Evolutionary conservation across 352 stramenopile species (phyloP), one percentile per base, ranked within the genome.

Genomic region (Phytopythium helicoides): DNA sequence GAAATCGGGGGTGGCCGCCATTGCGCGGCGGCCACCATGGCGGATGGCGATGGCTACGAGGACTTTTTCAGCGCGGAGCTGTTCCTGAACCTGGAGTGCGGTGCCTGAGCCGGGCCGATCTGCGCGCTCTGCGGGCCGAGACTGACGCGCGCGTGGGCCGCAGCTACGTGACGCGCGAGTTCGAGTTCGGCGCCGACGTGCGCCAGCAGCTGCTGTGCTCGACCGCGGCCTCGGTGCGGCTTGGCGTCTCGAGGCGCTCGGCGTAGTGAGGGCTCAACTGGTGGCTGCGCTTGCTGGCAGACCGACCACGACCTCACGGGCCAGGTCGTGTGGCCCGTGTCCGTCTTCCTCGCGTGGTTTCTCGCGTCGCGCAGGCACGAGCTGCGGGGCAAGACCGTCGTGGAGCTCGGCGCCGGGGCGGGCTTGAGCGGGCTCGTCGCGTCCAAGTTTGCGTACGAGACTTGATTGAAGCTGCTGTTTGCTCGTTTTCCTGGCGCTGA

Each of bases 311-410:
- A 91, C 41, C 61, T 91, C 23, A 91, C 81, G 33, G 81, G 81
- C 35, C 81, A 91, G 80, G 68, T 91, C 0, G 71, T 91, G 41
- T 91, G 77, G 81, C 81, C 76, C 11, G 78, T 89, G 19, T 89
- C 78, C 8, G 64, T 70, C 14, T 81, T 85, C 47, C 54, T 87
- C 22, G 71, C 71, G n/a, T 85, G 73, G 45, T 75, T 71, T 33
- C 50, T 76, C 8, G 48, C 66, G 28, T 47, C 60, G 7, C 68
- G 75, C 19, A 49, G 62, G 0, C 37, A 73, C 0, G 58, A 81
- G 18, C 54, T 87, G 15, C 58, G 22, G 19, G 68, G 60, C 36
- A 82, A 82, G 48, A 79, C 52, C 0, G 70, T 87, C 22, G 65
- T 85, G 47, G 73, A 85, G 57, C 28, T 87, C 3, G 73, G 76